phyloP scores from a whole-genome alignment of 345 rosid species.

The Reutealis trisperma region DNA sequence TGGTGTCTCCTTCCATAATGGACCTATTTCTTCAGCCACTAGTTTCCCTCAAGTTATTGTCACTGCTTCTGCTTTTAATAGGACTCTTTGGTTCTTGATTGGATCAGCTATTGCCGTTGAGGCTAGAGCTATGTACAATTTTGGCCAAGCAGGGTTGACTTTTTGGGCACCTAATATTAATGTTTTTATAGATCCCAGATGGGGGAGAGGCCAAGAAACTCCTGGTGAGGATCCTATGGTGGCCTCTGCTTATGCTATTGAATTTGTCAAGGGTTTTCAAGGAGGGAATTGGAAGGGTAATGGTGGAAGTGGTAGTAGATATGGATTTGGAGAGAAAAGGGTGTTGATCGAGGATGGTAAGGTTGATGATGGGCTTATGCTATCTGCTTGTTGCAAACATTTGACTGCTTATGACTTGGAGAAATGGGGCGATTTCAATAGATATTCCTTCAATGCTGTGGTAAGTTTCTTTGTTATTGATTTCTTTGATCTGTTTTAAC shows the following conservation, averaged over 20 bases:
- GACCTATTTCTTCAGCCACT: constrained; percentile 66
- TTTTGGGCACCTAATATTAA: constrained; percentile 94
- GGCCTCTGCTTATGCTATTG: constrained; percentile 66
- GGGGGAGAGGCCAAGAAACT: constrained; percentile 99
- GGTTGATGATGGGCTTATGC: constrained; percentile 55
- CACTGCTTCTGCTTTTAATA: constrained; percentile 70
- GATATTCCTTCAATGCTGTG: constrained; percentile 89
- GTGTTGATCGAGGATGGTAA: constrained; percentile 26
- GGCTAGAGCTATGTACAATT: constrained; percentile 83
- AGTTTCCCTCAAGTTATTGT: constrained; percentile 84
- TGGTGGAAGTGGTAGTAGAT: constrained; percentile 13
- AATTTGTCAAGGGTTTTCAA: constrained; percentile 79
- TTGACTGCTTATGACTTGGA: constrained; percentile 91
- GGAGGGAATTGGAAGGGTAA: constrained; percentile 33
- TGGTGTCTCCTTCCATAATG: constrained; percentile 63
- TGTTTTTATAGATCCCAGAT: constrained; percentile 86
- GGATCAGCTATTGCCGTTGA: constrained; percentile 69
- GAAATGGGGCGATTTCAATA: constrained; percentile 67
- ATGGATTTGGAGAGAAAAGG: constrained; percentile 31
- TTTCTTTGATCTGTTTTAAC: neutral
- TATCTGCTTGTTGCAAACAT: constrained; percentile 97
- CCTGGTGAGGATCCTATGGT: constrained; percentile 94
- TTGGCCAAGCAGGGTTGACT: constrained; percentile 86
- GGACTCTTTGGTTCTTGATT: constrained; percentile 72
- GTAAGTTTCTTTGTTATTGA: constrained; percentile 33